Evolutionary conservation across 352 stramenopile genomes (phyloP).

Genomic region (Phytopythium sindhum): DNA sequence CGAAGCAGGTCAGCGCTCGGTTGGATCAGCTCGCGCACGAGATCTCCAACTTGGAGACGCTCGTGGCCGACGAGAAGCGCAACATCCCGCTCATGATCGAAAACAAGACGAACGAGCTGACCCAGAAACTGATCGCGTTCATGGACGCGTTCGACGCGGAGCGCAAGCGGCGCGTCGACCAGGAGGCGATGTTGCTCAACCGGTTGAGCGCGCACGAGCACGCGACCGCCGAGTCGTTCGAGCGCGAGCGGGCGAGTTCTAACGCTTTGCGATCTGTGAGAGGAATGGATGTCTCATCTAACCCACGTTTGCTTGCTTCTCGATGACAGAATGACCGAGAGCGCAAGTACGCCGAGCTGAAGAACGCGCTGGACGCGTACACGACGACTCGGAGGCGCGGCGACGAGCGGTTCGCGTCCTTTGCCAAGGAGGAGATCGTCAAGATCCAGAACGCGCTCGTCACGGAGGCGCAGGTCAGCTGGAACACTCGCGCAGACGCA

Average conservation of each 20-base stretch:
- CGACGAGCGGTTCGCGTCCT: slow-evolving; percentile 71
- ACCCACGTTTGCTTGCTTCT: not conserved
- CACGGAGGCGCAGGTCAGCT: slow-evolving; percentile 55
- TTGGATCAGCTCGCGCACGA: slow-evolving; percentile 71
- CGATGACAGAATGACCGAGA: slow-evolving; percentile 38
- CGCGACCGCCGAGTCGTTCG: slow-evolving; percentile 65
- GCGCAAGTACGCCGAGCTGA: slow-evolving; percentile 69
- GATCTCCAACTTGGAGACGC: slow-evolving; percentile 73
- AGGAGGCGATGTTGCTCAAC: slow-evolving; percentile 91
- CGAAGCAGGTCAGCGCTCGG: slow-evolving; percentile 66
- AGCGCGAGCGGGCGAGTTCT: slow-evolving; percentile 44
- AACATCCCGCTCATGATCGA: slow-evolving; percentile 91
- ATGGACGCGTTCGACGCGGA: slow-evolving; percentile 90
- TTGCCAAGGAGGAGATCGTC: slow-evolving; percentile 67
- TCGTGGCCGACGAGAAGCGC: slow-evolving; percentile 85
- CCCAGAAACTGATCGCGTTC: slow-evolving; percentile 83
- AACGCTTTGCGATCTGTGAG: not conserved
- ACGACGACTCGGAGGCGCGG: slow-evolving; percentile 66
- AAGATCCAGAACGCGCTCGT: slow-evolving; percentile 79
- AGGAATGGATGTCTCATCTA: not conserved
- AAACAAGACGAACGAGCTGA: slow-evolving; percentile 84
- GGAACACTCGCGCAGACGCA: not conserved
- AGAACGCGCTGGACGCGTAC: slow-evolving; percentile 67
- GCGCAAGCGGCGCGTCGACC: slow-evolving; percentile 64
- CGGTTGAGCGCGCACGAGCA: slow-evolving; percentile 89